Evolutionary conservation across 768 basidiomycete species (phyloP).

Genomic region (Lactarius hatsudake): DNA sequence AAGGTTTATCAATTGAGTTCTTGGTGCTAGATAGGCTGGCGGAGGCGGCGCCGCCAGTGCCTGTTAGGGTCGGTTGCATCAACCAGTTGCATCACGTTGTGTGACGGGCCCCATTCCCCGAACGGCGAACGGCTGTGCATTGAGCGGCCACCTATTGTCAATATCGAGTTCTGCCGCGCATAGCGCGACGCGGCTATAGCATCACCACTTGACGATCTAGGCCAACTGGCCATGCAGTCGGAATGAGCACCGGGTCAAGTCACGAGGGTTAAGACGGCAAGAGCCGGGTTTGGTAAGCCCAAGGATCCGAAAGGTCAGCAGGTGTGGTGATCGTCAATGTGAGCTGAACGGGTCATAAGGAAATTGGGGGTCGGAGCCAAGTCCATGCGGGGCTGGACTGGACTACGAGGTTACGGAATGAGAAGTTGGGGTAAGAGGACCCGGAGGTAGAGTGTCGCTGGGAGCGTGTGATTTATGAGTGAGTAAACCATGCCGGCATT

Average conservation of each 20-base stretch:
- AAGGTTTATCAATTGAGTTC: slow-evolving; percentile 1
- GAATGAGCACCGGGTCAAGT: slow-evolving; percentile 10
- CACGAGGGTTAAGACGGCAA: slow-evolving; percentile 12
- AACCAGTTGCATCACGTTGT: neutral
- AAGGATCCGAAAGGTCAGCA: slow-evolving; percentile 14
- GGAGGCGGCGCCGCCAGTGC: neutral
- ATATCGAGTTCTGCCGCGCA: neutral
- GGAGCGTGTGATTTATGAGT: slow-evolving; percentile 4
- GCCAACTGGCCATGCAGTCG: neutral
- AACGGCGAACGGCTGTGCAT: neutral
- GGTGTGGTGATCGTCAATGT: slow-evolving; percentile 20
- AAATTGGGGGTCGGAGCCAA: slow-evolving; percentile 10
- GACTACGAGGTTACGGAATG: slow-evolving; percentile 19
- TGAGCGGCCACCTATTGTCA: neutral
- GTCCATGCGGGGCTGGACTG: slow-evolving; percentile 23
- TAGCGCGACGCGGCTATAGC: neutral
- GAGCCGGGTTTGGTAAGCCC: slow-evolving; percentile 7
- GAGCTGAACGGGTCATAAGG: slow-evolving; percentile 9
- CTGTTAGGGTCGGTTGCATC: slow-evolving; percentile 8
- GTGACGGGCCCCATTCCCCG: neutral
- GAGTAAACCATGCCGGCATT: slow-evolving; percentile 14
- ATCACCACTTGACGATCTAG: neutral
- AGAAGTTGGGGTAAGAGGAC: neutral
- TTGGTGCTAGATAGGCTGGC: neutral
- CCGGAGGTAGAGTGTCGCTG: slow-evolving; percentile 10